These are phyloP conservation scores for Chlamydomonas eustigma DNA, from an alignment of 139 green algal genomes.

Conservation along the genomic window DNA sequence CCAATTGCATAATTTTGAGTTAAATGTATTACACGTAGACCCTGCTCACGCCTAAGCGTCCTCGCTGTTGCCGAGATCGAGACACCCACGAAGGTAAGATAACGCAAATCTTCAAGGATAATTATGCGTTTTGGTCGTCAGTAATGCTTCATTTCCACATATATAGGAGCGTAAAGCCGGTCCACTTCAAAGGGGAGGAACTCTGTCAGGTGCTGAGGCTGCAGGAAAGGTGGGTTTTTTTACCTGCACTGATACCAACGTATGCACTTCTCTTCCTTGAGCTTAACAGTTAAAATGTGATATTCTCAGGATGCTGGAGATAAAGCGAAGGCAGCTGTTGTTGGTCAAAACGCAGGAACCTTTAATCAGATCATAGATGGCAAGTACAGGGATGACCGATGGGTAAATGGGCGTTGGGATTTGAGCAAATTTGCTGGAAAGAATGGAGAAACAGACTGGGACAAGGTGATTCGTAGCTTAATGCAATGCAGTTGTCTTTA, in stretches of 20 bases:
- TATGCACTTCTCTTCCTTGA: too few species aligned
- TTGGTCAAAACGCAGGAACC: not conserved
- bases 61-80: constrained; percentile 7
- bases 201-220: constrained; percentile 56
- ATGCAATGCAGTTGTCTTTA: not conserved
- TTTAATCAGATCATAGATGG: constrained; percentile 67
- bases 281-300: too few species aligned
- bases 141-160: too few species aligned
- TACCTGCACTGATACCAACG: too few species aligned
- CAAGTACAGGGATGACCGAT: constrained; percentile 79
- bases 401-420: constrained; percentile 73
- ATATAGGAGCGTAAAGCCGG: constrained; percentile 50
- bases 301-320: constrained; percentile 41
- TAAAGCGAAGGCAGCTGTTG: constrained; percentile 17
- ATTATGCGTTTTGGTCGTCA: too few species aligned
- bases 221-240: constrained; percentile 74
- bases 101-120: not conserved
- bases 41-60: not conserved
- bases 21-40: not conserved
- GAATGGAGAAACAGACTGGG: constrained; percentile 40
- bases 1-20: not conserved
- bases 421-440: constrained; percentile 49
- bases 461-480: constrained; percentile 27
- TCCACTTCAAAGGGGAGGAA: constrained; percentile 67
- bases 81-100: not conserved